Base-by-base conservation (phyloP, 192 early-diverging fungal genomes). In the Podochytrium sp. region DNA sequence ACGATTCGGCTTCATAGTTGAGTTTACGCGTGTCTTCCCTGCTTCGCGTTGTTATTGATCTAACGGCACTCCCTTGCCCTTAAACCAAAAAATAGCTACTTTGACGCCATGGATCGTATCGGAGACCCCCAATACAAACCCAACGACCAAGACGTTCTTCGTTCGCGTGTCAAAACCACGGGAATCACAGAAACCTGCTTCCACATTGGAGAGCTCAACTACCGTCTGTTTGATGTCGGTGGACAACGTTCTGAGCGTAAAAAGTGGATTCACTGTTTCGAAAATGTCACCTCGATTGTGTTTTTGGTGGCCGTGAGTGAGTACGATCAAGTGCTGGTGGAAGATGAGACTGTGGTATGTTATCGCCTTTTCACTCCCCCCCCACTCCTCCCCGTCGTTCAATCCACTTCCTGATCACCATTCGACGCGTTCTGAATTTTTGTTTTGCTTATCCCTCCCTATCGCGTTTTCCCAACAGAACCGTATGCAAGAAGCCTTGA, bases 231-330 rank as follows among this genome's bases (percentile, higher is more conserved):
- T 81, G 96, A 98, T 85, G 96, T 98, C 50, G 96, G 96, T 75
- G 96, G 96, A 43, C 96, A 98, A 86, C 91, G 96, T 49, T 96
- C 94, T 47, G 96, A 98, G 85, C 89, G 96, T 75, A 98, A 98
- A 76, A 98, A 98, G 85, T 97, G 96, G 96, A 96, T 97, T 72
- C 96, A 97, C 82, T 98, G 95, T 75, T 98, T 98, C 73, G 96
- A 98, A 77, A 94, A 96, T 75, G 95, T 97, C 25, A 97, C 94
- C 0, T 92, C 94, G 2, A 95, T 98, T 70, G 86, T 98, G 35
- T 98, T 98, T 81, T 80, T 98, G 77, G 95, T 96, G 23, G 96
- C 96, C 35, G 95, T 97, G 60, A 90, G 87, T 32, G 95, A 97
- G 84, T 98, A 97, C 74, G 95, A 98, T 84, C 96, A 98, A 83